Conservation (phyloP, 768 basidiomycete species). For the Rhodocollybia butyracea region DNA sequence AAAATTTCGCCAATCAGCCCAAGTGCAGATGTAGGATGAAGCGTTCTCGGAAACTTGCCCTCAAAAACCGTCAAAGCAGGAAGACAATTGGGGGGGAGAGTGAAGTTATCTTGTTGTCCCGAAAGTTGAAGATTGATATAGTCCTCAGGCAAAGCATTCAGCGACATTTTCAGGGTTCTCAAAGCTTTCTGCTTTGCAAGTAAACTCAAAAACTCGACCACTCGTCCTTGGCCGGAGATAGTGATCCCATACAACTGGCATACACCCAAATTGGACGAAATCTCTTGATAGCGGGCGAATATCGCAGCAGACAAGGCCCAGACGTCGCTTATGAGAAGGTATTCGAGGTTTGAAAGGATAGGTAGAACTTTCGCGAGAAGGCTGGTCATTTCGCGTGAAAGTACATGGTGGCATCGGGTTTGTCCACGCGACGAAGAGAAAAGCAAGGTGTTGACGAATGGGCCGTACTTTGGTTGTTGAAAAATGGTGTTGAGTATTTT, state of each 20-base stretch:
- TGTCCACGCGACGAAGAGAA: not conserved
- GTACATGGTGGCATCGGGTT: not conserved
- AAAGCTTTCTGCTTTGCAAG: not conserved
- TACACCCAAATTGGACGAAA: not conserved
- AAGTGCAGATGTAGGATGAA: too few relatives aligned
- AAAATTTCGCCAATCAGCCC: too few relatives aligned
- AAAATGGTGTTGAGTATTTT: not conserved
- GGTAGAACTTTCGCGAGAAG: not conserved
- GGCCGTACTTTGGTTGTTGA: not conserved
- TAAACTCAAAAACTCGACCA: not conserved
- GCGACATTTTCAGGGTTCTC: not conserved
- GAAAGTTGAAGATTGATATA: not conserved
- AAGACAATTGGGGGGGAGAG: not conserved
- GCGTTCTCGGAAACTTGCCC: too few relatives aligned
- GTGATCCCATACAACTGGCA: not conserved
- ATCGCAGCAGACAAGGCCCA: slow-evolving; percentile 4
- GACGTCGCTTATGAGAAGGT: not conserved
- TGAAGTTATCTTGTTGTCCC: not conserved
- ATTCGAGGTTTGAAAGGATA: not conserved
- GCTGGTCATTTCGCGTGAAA: not conserved
- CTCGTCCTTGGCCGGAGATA: not conserved
- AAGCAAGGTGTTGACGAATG: not conserved
- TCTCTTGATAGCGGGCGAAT: not conserved
- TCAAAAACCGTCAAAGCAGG: not conserved
- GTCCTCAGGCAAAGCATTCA: not conserved